A percentile compares a stretch with the other conserved stretches of the same genome.
These are phyloP conservation scores for Phlebiopsis flavidoalba DNA, from an alignment of 768 basidiomycete genomes.

Conservation along the genomic window DNA sequence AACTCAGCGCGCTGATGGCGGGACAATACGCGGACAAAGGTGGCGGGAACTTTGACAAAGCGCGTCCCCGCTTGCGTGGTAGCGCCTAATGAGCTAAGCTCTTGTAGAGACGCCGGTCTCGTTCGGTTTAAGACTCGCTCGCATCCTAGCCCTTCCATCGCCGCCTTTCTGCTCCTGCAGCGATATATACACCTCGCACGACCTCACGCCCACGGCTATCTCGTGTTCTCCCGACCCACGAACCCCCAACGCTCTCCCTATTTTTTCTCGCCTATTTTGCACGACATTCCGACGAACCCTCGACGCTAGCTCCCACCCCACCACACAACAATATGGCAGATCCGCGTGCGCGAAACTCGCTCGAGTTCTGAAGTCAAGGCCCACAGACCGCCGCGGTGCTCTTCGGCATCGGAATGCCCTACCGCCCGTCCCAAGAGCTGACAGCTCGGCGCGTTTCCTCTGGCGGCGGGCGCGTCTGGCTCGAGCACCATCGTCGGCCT, in stretches of 20 bases:
- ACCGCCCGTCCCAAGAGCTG: slow-evolving; percentile 22
- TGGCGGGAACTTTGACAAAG: no score
- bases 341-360: slow-evolving; percentile 7
- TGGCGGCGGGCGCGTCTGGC: slow-evolving; percentile 52
- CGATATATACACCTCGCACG: not conserved
- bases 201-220: not conserved
- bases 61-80: no score
- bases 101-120: not conserved
- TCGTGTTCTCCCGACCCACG: not conserved
- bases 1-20: no score
- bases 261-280: not conserved
- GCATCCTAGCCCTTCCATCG: not conserved
- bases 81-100: no score
- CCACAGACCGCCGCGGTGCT: slow-evolving; percentile 15
- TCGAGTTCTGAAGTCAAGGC: slow-evolving; percentile 17
- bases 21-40: no score
- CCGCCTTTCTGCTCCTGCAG: not conserved
- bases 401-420: slow-evolving; percentile 23
- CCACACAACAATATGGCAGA: not conserved
- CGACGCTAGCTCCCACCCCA: not conserved
- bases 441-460: slow-evolving; percentile 24
- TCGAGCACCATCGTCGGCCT: slow-evolving; percentile 59
- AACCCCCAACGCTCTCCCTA: not conserved
- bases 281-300: not conserved
- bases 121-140: not conserved